Conservation (phyloP, 106 monocot genomes). For the Amphibolis antarctica region DNA sequence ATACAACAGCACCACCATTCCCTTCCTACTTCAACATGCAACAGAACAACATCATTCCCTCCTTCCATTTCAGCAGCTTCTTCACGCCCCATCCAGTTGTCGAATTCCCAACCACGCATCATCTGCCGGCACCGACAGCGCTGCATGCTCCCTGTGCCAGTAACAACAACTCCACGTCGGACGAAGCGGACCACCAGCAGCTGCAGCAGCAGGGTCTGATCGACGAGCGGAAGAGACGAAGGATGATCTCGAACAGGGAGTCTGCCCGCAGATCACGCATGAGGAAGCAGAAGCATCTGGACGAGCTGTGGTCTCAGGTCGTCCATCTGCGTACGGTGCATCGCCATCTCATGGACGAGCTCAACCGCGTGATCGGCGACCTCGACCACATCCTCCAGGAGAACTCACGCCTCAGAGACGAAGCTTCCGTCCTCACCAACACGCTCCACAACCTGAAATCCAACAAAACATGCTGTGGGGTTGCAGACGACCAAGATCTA, state of each 20-base stretch:
- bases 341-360: conserved; percentile 59
- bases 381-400: conserved; percentile 24
- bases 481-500: neutral
- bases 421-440: conserved; percentile 26
- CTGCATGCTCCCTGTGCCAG: neutral
- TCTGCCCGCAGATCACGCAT: conserved; percentile 81
- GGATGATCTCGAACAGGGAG: conserved; percentile 89
- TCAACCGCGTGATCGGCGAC: conserved; percentile 40
- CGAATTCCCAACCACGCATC: neutral
- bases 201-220: conserved; percentile 9
- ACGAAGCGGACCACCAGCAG: conserved; percentile 29
- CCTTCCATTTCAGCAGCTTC: conserved; percentile 19
- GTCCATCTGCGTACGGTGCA: conserved; percentile 34
- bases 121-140: neutral
- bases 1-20: conserved; percentile 6
- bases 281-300: conserved; percentile 84
- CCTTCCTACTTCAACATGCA: conserved; percentile 9
- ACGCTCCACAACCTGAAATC: conserved; percentile 21
- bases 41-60: conserved; percentile 4
- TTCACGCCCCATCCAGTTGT: neutral
- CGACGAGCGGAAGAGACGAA: conserved; percentile 51
- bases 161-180: conserved; percentile 21
- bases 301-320: conserved; percentile 57
- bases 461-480: neutral
- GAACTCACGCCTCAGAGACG: conserved; percentile 39